Base-by-base conservation (phyloP, 495 filamentous ascomycete species). In the Usnea hakonensis region DNA sequence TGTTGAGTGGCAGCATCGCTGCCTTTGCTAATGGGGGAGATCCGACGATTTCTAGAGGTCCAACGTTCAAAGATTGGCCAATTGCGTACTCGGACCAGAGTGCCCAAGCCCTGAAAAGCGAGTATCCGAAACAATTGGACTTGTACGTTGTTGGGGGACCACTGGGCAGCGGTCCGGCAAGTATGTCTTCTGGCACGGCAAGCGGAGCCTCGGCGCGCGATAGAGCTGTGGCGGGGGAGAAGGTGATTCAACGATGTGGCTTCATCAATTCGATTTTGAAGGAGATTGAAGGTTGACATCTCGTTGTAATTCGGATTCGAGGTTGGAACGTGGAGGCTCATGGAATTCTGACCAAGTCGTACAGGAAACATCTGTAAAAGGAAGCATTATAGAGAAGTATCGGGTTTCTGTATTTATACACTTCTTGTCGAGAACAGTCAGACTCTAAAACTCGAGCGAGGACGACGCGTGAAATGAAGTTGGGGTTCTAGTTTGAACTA, bases 231-330 rank as follows among this genome's bases (percentile, higher is more conserved):
- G 41, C 38, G 26, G 38, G 56, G 62, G 62, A 64, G 41, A 59
- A 37, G 19, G 11, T 64, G 35, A 41, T 53, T 3, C 30, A 59
- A 26, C 23, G 62, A 21, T 64, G 62, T 33, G 14, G 0, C 26
- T 64, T 58, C 37, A 64, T 59, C 55, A 64, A 58, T 35, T 57
- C 62, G 8, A 55, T 61, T 19, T 13, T n/a, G 16, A 48, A 40
- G 5, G 59, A 61, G 8, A 61, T 61, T 21, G 59, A 48, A 5
- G 59, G 55, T 5, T 35, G 30, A 23, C 13, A 1, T 53, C 21
- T 6, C 30, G 13, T 53, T 23, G 48, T n/a, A n/a, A n/a, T n/a
- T n/a, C n/a, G n/a, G n/a, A n/a, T n/a, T n/a, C n/a, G n/a, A n/a
- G n/a, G n/a, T n/a, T n/a, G n/a, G n/a, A n/a, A n/a, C n/a, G n/a